Evolutionary conservation across 495 filamentous ascomycete species (phyloP).

Genomic region (Xylaria longipes): DNA sequence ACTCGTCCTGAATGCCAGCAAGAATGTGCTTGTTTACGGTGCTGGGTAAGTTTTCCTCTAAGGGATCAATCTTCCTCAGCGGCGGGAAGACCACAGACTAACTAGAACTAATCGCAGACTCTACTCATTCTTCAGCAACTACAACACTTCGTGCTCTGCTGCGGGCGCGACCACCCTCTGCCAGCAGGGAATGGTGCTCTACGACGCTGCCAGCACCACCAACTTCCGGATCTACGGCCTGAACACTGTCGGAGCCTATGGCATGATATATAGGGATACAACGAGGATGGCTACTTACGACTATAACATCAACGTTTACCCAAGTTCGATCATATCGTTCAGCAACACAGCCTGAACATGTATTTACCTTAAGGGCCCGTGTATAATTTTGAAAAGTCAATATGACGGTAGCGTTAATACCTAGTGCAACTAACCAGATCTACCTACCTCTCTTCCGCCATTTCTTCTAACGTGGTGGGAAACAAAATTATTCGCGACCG

Average conservation of each 20-base stretch:
- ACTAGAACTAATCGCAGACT: constrained; percentile 44
- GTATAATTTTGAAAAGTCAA: neutral
- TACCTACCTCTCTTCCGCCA: neutral
- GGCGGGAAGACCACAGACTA: constrained; percentile 29
- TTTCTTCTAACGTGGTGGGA: neutral
- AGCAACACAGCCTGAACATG: constrained; percentile 17
- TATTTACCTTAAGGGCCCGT: neutral
- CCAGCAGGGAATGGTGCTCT: constrained; percentile 65
- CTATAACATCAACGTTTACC: constrained; percentile 63
- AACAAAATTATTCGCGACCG: neutral
- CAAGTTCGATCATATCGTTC: constrained; percentile 61
- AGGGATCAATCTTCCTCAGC: neutral
- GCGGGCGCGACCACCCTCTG: constrained; percentile 57
- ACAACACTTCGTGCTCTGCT: constrained; percentile 46
- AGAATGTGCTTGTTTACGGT: constrained; percentile 66
- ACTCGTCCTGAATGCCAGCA: constrained; percentile 58
- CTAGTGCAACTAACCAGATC: neutral
- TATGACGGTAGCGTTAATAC: neutral
- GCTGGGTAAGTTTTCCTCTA: constrained; percentile 54
- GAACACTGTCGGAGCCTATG: constrained; percentile 56
- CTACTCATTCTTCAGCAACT: constrained; percentile 66
- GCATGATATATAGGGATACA: constrained; percentile 56
- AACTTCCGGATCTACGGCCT: constrained; percentile 55
- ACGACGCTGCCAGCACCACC: constrained; percentile 55
- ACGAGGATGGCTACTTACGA: constrained; percentile 53